Conservation (phyloP, 192 early-diverging fungal genomes). For the Coemansia sp. region DNA sequence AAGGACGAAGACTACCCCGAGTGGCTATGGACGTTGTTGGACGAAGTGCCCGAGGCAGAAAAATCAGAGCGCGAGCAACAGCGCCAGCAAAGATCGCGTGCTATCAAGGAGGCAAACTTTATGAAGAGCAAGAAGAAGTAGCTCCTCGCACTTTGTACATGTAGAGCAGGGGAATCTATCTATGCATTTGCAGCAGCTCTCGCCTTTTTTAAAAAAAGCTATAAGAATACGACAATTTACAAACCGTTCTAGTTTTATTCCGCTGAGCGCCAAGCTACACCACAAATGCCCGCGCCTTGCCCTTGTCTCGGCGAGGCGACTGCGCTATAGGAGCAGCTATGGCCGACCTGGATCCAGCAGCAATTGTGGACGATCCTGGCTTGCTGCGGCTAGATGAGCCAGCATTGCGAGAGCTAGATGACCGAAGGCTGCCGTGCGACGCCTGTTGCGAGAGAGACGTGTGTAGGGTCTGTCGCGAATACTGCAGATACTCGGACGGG, state of each 20-base stretch:
- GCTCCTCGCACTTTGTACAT: not conserved
- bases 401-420: constrained; percentile 3
- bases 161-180: not conserved
- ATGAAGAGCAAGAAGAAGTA: constrained; percentile 75
- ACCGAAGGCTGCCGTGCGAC: constrained; percentile 7
- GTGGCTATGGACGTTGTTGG: constrained; percentile 90
- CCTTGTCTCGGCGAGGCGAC: constrained; percentile 29
- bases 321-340: not conserved
- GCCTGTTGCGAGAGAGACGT: constrained; percentile 30
- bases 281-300: constrained; percentile 38
- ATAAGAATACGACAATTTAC: not conserved
- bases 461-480: constrained; percentile 44
- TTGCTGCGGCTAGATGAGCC: constrained; percentile 1
- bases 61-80: constrained; percentile 56
- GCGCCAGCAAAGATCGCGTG: constrained; percentile 59
- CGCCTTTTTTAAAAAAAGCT: not conserved
- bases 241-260: not conserved
- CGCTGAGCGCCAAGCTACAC: not conserved
- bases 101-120: constrained; percentile 71
- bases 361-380: not conserved
- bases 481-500: constrained; percentile 47
- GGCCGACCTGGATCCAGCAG: not conserved
- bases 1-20: constrained; percentile 84
- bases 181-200: constrained; percentile 1
- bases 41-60: constrained; percentile 39